A percentile compares a stretch with the other conserved stretches of the same genome.
Conservation (phyloP, 2,329 filamentous ascomycete species). For the Colletotrichum navitas region DNA sequence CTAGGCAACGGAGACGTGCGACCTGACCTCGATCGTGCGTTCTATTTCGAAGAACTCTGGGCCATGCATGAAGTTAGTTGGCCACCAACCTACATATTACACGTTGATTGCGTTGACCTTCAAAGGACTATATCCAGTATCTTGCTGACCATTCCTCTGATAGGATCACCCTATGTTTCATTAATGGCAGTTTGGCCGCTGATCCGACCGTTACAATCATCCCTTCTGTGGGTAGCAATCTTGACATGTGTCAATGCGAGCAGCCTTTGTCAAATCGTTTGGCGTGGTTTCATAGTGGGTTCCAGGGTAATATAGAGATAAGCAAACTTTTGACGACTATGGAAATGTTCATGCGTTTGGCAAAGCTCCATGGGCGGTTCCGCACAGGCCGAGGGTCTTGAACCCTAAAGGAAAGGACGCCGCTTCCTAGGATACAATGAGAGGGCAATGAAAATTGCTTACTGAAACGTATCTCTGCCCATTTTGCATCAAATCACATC, state of each 20-base stretch:
- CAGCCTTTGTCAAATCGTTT: not conserved
- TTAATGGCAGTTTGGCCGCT: not conserved
- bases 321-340: not conserved
- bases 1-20: conserved; percentile 9
- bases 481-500: not conserved
- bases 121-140: not conserved
- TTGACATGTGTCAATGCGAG: not conserved
- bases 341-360: not conserved
- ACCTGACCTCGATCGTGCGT: conserved; percentile 8
- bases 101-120: not conserved
- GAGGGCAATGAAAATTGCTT: not conserved
- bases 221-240: not conserved
- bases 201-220: not conserved
- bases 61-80: conserved; percentile 11
- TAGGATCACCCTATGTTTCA: conserved; percentile 21
- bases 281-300: conserved; percentile 7
- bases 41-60: conserved; percentile 13
- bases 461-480: not conserved
- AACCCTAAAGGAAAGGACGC: too few relatives aligned
- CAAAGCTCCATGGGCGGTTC: not conserved
- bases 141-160: not conserved
- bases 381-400: not conserved
- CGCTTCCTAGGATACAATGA: not conserved
- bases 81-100: not conserved
- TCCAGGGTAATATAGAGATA: not conserved